Base-by-base conservation (phyloP, 495 filamentous ascomycete species). In the Neurospora sublineolata region DNA sequence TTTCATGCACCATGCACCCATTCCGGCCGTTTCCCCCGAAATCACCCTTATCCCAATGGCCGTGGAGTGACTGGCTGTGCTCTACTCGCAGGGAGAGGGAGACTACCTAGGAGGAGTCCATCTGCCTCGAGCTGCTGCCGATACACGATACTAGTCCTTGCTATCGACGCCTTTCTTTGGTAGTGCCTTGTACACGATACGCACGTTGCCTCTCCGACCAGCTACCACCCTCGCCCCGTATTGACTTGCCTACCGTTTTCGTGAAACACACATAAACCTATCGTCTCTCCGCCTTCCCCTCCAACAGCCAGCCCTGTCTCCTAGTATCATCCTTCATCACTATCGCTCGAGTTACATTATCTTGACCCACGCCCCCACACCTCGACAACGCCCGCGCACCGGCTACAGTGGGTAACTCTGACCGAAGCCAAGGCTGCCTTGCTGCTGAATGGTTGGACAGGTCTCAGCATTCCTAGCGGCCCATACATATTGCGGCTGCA, bases 301-400 rank as follows among this genome's bases (percentile, higher is more conserved):
- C 23, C 52, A 60, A 33, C 52, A 64, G 52, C 52, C 52, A 64
- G 52, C 52, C 27, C 52, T 64, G 52, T 64, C 14, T 64, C 27
- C 52, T 18, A 36, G 52, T 9, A 16, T 64, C 27, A 36, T 75
- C 77, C 72, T 71, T 52, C 75, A 52, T 70, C 68, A 68, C 69
- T 68, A 71, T 75, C 69, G 30, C 33, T 46, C 69, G 42, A 44
- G 52, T 64, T 33, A 64, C 52, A 64, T 37, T 36, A n/a, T 70
- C 33, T 44, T 80, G 78, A 80, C 77, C 79, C 78, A 79, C 75
- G 74, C 73, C 78, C 74, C 78, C 74, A 76, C 77, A 70, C 58
- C 27, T 16, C 14, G 27, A 36, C 52, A 64, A 33, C 52, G 27
- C 52, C 64, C 70, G 71, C 46, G 36, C 39, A 72, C 68, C 75